phyloP scores from a whole-genome alignment of 495 filamentous ascomycete species.

The Neurospora tetrasperma region DNA sequence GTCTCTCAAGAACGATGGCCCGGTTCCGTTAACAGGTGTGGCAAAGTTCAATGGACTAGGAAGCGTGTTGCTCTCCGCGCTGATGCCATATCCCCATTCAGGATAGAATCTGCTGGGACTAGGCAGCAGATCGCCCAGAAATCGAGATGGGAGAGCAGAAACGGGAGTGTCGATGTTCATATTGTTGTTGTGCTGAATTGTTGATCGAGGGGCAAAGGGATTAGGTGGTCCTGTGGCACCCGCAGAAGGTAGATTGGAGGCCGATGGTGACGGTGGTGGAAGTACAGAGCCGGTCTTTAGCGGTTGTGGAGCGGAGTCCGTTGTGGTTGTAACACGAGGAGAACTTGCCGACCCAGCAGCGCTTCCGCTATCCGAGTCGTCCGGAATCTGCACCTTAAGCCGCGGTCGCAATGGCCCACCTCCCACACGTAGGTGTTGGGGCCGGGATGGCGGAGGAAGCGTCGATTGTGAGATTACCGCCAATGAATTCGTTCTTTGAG shows the following conservation, averaged over 20 bases:
- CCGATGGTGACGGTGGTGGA: slow-evolving; percentile 83
- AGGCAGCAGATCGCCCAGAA: slow-evolving; percentile 77
- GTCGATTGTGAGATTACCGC: slow-evolving; percentile 44
- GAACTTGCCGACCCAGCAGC: slow-evolving; percentile 63
- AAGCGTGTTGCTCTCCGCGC: slow-evolving; percentile 62
- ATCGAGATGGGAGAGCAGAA: slow-evolving; percentile 90
- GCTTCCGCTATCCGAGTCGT: slow-evolving; percentile 76
- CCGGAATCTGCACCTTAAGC: slow-evolving; percentile 89
- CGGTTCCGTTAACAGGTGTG: slow-evolving; percentile 67
- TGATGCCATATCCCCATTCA: slow-evolving; percentile 67
- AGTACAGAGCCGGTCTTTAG: slow-evolving; percentile 55
- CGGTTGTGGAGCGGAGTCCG: slow-evolving; percentile 33
- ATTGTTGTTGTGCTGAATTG: slow-evolving; percentile 50
- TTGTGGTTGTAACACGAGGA: slow-evolving; percentile 60
- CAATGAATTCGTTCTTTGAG: slow-evolving; percentile 39
- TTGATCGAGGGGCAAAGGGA: slow-evolving; percentile 79
- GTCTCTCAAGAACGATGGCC: slow-evolving; percentile 56
- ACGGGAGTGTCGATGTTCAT: slow-evolving; percentile 90
- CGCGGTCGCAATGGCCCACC: slow-evolving; percentile 59
- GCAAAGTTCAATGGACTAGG: slow-evolving; percentile 87
- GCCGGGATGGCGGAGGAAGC: slow-evolving; percentile 62
- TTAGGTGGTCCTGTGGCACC: slow-evolving; percentile 90
- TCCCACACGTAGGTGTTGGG: slow-evolving; percentile 52
- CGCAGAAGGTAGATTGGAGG: slow-evolving; percentile 74
- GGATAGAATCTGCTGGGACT: slow-evolving; percentile 86